These are phyloP conservation scores for Chytriomyces sp. DNA, from an alignment of 192 early-diverging fungal species.

Conservation along the genomic window DNA sequence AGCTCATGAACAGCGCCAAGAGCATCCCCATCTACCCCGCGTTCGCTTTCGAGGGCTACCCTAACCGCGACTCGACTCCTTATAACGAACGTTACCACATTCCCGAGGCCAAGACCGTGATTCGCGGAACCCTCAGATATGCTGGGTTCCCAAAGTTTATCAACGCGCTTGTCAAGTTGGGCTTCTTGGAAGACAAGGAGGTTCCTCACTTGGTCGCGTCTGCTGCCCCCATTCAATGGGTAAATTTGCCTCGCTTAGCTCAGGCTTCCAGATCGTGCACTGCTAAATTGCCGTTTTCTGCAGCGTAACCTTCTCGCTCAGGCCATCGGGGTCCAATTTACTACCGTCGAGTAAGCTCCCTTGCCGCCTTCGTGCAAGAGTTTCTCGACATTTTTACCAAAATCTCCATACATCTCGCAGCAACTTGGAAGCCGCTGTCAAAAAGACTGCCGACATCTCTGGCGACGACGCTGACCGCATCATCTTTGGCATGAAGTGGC, in stretches of 20 bases:
- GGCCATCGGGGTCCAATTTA: slow-evolving; percentile 15
- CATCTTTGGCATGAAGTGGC: slow-evolving; percentile 36
- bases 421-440: slow-evolving; percentile 30
- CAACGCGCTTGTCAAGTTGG: slow-evolving; percentile 73
- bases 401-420: not conserved
- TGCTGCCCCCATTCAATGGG: slow-evolving; percentile 26
- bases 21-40: slow-evolving; percentile 81
- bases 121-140: slow-evolving; percentile 93
- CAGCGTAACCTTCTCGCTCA: slow-evolving; percentile 20
- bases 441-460: slow-evolving; percentile 12
- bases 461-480: slow-evolving; percentile 38
- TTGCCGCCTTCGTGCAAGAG: not conserved
- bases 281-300: slow-evolving; percentile 5
- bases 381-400: not conserved
- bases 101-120: slow-evolving; percentile 78
- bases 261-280: slow-evolving; percentile 17
- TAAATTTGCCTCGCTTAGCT: not conserved
- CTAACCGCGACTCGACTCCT: slow-evolving; percentile 90
- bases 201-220: slow-evolving; percentile 1
- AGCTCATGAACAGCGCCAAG: slow-evolving; percentile 72
- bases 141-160: slow-evolving; percentile 89
- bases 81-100: slow-evolving; percentile 88
- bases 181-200: slow-evolving; percentile 65
- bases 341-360: slow-evolving; percentile 3
- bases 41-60: slow-evolving; percentile 90